A percentile compares a stretch with the other conserved stretches of the same genome.
These are phyloP conservation scores for Neofusicoccum cordaticola DNA, from an alignment of 2,329 filamentous ascomycete species.

Conservation along the genomic window DNA sequence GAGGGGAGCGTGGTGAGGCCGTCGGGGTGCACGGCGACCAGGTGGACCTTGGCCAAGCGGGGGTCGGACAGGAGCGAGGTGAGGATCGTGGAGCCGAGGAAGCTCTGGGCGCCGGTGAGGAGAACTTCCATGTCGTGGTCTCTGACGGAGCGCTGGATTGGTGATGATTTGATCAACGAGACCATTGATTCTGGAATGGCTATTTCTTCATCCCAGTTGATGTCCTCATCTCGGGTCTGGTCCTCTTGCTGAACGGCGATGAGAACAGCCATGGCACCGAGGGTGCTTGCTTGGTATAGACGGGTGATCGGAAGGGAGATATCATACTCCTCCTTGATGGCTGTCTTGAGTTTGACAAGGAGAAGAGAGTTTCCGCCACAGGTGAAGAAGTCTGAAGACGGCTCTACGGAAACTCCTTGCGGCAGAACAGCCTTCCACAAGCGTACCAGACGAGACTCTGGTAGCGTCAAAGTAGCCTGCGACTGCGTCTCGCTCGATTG, in stretches of 20 bases:
- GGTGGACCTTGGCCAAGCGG: constrained; percentile 36
- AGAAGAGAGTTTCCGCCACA: constrained; percentile 45
- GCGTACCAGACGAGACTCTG: background rate
- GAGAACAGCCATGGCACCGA: constrained; percentile 35
- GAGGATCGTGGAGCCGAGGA: constrained; percentile 19
- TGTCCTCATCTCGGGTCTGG: constrained; percentile 7
- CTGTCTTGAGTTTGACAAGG: constrained; percentile 38
- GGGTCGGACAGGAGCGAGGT: constrained; percentile 32
- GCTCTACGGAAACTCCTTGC: constrained; percentile 8
- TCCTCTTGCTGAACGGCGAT: background rate
- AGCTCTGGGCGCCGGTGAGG: constrained; percentile 22
- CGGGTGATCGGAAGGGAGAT: constrained; percentile 33
- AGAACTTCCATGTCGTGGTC: constrained; percentile 9
- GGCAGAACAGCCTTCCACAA: constrained; percentile 21
- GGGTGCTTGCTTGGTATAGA: constrained; percentile 39
- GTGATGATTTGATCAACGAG: too few relatives aligned
- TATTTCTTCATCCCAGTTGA: constrained; percentile 41
- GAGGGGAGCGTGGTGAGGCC: background rate
- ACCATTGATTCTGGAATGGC: constrained; percentile 18
- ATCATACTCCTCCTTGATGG: constrained; percentile 34
- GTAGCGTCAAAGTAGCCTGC: background rate
- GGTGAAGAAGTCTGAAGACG: constrained; percentile 32
- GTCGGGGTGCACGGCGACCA: constrained; percentile 39
- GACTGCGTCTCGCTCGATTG: background rate
- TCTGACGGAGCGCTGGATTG: background rate